Base-by-base conservation (phyloP, 495 filamentous ascomycete species). In the Penicillium manginii region DNA sequence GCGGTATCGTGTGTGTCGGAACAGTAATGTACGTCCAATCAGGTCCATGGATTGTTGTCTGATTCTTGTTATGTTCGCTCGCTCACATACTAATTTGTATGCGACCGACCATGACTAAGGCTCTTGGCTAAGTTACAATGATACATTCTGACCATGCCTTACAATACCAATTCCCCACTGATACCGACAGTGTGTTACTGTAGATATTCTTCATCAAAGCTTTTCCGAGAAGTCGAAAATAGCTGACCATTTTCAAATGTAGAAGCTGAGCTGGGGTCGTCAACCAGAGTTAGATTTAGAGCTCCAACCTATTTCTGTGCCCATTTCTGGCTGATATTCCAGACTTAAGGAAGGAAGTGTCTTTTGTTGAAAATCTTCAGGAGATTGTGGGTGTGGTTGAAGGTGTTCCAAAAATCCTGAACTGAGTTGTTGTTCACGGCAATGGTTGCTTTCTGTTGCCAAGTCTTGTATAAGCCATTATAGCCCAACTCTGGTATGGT, bases 311-410 rank as follows among this genome's bases (percentile, higher is more conserved):
- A 6, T 59, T 59, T 0, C 19, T 59, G 19, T 5, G 61, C 57
- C 50, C 14, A 57, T 4, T 0, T 11, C 45, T 45, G 1, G 39
- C 35, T 57, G 5, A 64, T 50, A 42, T 60, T 64, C 61, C 29
- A 64, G 17, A 0, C 2, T 33, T 40, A 17, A 17, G 57, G 57
- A 57, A 64, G 50, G 35, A 50, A 37, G 32, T 64, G 12, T 52
- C 50, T 17, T 26, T 54, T 31, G 17, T 60, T 64, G 26, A 64
- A 60, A 18, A 12, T 17, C 10, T 52, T 60, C 12, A 60, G n/a
- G 40, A 60, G 22, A 50, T 43, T 14, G 6, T 14, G n/a, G 15
- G 39, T 58, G 11, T 19, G 22, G 43, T 64, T 19, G 18, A 60
- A 60, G 45, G 58, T 45, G 9, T 4, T 8, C 40, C 37, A 62